phyloP scores from a whole-genome alignment of 2,329 filamentous ascomycete species.

The Exophiala spinifera region DNA sequence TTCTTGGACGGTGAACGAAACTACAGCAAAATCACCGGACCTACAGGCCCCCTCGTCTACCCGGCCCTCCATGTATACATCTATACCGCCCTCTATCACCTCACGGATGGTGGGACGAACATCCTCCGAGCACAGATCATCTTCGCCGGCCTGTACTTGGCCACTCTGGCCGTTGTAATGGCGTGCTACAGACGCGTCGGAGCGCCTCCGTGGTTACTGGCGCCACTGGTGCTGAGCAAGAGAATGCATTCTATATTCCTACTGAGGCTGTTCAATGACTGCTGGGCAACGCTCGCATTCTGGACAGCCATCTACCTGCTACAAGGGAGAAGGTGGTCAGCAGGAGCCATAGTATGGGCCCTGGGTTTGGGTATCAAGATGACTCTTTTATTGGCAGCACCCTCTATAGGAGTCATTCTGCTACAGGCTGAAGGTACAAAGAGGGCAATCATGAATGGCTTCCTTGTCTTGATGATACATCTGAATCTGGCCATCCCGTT shows the following conservation, averaged over 20 bases:
- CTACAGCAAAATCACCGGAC: constrained; percentile 80
- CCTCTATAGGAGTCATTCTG: constrained; percentile 73
- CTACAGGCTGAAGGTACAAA: constrained; percentile 69
- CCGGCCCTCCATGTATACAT: constrained; percentile 91
- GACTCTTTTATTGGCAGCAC: constrained; percentile 78
- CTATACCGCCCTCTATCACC: constrained; percentile 72
- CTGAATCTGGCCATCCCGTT: constrained; percentile 43
- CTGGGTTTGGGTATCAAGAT: constrained; percentile 91
- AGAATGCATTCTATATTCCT: constrained; percentile 91
- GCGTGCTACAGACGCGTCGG: constrained; percentile 62
- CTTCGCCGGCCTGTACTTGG: constrained; percentile 77
- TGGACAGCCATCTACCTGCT: constrained; percentile 77
- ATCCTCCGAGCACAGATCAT: constrained; percentile 78
- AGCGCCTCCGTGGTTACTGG: constrained; percentile 77
- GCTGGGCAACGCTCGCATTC: constrained; percentile 78
- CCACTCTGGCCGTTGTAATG: constrained; percentile 72
- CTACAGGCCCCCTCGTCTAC: constrained; percentile 91
- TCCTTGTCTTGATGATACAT: constrained; percentile 75
- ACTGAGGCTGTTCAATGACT: constrained; percentile 92
- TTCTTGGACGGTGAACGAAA: constrained; percentile 79
- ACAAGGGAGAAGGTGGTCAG: constrained; percentile 70
- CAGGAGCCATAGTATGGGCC: constrained; percentile 70
- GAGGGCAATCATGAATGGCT: constrained; percentile 64
- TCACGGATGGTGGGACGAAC: constrained; percentile 73
- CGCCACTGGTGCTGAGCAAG: constrained; percentile 83